Conservation (phyloP, 192 early-diverging fungal species). For the Linnemannia exigua region DNA sequence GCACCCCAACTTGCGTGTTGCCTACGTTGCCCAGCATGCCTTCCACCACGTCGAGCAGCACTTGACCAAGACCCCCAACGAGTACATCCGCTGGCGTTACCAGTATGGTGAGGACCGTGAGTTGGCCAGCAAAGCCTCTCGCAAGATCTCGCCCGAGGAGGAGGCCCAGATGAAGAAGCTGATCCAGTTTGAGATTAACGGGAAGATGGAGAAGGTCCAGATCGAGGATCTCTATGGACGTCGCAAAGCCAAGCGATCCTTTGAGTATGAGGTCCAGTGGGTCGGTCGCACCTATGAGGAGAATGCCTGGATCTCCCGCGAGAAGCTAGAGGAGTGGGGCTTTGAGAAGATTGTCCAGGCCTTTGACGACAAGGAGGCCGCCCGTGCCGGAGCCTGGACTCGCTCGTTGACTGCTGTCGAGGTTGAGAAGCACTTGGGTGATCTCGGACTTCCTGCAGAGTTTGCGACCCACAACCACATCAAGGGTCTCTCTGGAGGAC, state of each 20-base stretch:
- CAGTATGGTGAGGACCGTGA: slow-evolving; percentile 82
- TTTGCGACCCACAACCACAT: slow-evolving; percentile 83
- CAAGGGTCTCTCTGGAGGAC: slow-evolving; percentile 81
- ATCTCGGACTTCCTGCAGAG: slow-evolving; percentile 82
- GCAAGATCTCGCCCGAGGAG: slow-evolving; percentile 77
- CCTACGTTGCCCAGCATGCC: slow-evolving; percentile 88
- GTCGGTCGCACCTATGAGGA: slow-evolving; percentile 80
- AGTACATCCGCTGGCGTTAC: slow-evolving; percentile 86
- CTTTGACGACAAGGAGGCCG: slow-evolving; percentile 70
- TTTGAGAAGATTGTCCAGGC: slow-evolving; percentile 80
- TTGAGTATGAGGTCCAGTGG: slow-evolving; percentile 79
- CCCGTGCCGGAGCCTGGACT: slow-evolving; percentile 74
- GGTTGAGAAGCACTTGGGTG: slow-evolving; percentile 80
- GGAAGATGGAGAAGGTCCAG: slow-evolving; percentile 62
- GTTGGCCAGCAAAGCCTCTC: slow-evolving; percentile 79
- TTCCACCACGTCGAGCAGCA: slow-evolving; percentile 91
- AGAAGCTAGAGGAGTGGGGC: slow-evolving; percentile 79
- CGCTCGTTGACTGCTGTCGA: slow-evolving; percentile 79
- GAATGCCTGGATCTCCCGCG: slow-evolving; percentile 80
- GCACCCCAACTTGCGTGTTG: slow-evolving; percentile 87
- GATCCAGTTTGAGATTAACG: slow-evolving; percentile 54
- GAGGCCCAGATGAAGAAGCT: slow-evolving; percentile 57
- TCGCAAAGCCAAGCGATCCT: slow-evolving; percentile 78
- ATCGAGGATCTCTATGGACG: slow-evolving; percentile 69
- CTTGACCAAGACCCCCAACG: slow-evolving; percentile 66